Base-by-base conservation (phyloP, 1,284 basidiomycete genomes). In the Ustilago curta region DNA sequence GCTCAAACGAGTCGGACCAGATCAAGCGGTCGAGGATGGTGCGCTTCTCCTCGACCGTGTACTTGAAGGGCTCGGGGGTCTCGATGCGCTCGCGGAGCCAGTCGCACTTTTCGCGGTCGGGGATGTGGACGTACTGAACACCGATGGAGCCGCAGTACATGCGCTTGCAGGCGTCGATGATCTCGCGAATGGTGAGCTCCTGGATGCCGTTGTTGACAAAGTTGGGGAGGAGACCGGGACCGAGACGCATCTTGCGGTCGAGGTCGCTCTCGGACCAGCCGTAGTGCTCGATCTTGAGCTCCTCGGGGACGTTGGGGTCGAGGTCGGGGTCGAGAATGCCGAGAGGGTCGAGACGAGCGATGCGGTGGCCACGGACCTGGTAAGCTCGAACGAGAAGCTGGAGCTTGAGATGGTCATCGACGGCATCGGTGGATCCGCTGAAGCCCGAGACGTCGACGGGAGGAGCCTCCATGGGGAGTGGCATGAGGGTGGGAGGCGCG, bases 1-100 rank as follows among this genome's bases (percentile, higher is more conserved):
- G 95, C 87, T 99, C 97, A 83, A 99, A 98, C 6, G 93, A 93
- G 85, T 99, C 96, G 29, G 96, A 99, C 97, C 97, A 99, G 86
- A 98, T 97, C 83, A 98, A 91, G 70, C 97, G 93, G 87, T 99
- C 97, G 66, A 99, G 90, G 77, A 99, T 97, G 92, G 97, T 96
- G 64, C 95, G 91, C 88, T 99, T 99, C 88, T 99, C 96, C 84
- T 99, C 97, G 66, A 94, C 90, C 49, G 92, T 92, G 88, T 99
- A 99, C 84, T 94, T 94, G 94, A 94, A 98, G n/a, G 96, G 96
- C 80, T 93, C 91, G 5, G 97, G 97, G 23, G 93, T 92, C 87
- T 99, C 97, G 60, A 99, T 89, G 73, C 97, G 93, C 86, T 95
- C 93, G 77, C 97, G 90, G 80, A 99, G 95, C 97, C 97, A 99